These are phyloP conservation scores for Alternaria ventricosa DNA, from an alignment of 2,329 filamentous ascomycete genomes.

Conservation along the genomic window DNA sequence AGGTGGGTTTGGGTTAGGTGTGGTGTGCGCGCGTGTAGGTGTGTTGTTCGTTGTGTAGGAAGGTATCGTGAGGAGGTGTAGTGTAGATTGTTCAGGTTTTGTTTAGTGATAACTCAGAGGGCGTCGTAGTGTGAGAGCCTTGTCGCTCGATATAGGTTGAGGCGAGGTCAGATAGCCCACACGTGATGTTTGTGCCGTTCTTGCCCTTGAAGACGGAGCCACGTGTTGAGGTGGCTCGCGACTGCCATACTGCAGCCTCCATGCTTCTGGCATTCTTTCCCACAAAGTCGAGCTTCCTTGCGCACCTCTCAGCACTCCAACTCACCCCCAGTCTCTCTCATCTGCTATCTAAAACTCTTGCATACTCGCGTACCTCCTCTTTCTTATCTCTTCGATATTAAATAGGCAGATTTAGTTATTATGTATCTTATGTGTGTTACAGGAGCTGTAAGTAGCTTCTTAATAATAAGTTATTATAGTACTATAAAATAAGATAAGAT, in stretches of 20 bases:
- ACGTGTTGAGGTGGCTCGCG: background rate
- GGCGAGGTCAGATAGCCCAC: background rate
- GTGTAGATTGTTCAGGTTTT: background rate
- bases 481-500: too few species aligned
- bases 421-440: too few species aligned
- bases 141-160: background rate
- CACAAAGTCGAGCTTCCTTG: background rate
- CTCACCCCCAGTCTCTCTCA: background rate
- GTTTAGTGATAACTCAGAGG: background rate
- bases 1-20: background rate
- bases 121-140: too few species aligned
- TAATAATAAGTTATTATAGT: too few species aligned
- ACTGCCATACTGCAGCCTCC: background rate
- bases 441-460: too few species aligned
- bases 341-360: slow-evolving; percentile 32
- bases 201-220: background rate
- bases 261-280: background rate
- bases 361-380: slow-evolving; percentile 54
- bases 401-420: too few species aligned
- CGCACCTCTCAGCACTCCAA: background rate
- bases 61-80: background rate
- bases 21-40: background rate
- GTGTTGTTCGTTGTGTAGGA: background rate
- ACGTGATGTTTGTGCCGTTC: background rate
- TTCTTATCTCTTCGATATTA: too few species aligned